Base-by-base conservation (phyloP, 2,329 filamentous ascomycete genomes). In the Lachnellula subtilissima region DNA sequence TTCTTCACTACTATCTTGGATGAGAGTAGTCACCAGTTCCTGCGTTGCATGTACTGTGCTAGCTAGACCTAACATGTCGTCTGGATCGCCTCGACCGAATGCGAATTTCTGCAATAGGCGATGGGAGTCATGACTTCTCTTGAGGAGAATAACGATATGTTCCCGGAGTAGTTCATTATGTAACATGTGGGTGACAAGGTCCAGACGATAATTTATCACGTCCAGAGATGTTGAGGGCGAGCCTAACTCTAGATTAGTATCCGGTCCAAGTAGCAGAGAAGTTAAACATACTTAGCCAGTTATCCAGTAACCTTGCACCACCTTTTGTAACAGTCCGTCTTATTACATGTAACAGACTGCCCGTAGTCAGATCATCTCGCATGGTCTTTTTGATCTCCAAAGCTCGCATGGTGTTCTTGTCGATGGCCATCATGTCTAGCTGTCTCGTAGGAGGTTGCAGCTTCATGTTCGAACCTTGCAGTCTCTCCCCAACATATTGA, bases 91-190 rank as follows among this genome's bases (percentile, higher is more conserved):
- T 60, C 90, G 84, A 11, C 93, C 92, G 8, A 97, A 81, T 0
- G 93, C 89, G 70, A 99, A 97, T 69, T 94, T 97, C 67, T 97
- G 94, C 1, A 96, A 85, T 3, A 99, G 78, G 1, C 94, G 88
- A 67, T 95, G 87, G 2, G 90, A 91, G 73, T 99, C 94, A 64
- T 91, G 86, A 51, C 86, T 93, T 23, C 84, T 81, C 59, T 84
- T 83, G 2, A 99, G 77, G 2, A 95, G 76, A 15, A 82, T 70
- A 1, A 84, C 75, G 23, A 95, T 74, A 45, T 83, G 78, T 62
- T 96, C 88, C 43, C 88, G 83, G 5, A 97, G 77, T 42, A 84
- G 75, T 19, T 81, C 76, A 56, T 88, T 76, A 1, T 81, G 74
- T 5, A 93, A 76, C 69, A 97, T 88, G 46, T 84, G 80, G 19